These are phyloP conservation scores for Russula olivacea DNA, from an alignment of 768 basidiomycete species.

Conservation along the genomic window DNA sequence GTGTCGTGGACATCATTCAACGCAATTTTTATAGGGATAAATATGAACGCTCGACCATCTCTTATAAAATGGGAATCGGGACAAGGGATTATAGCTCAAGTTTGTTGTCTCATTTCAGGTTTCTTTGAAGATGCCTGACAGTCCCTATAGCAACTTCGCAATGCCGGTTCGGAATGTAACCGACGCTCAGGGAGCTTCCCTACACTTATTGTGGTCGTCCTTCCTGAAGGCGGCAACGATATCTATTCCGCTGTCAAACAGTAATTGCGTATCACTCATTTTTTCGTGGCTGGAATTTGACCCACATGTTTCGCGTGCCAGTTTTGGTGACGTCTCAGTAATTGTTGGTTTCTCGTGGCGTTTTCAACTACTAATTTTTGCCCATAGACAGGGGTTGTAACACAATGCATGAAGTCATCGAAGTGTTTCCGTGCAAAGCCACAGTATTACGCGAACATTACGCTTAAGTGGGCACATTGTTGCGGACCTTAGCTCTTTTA, in stretches of 20 bases:
- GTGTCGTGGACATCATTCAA: background rate
- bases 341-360: slow-evolving; percentile 21
- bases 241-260: slow-evolving; percentile 75
- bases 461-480: slow-evolving; percentile 53
- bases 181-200: slow-evolving; percentile 41
- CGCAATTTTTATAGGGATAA: slow-evolving; percentile 47
- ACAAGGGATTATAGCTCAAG: slow-evolving; percentile 43
- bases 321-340: slow-evolving; percentile 66
- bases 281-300: background rate
- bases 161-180: slow-evolving; percentile 44
- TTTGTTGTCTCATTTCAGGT: background rate
- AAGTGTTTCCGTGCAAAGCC: slow-evolving; percentile 64
- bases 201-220: slow-evolving; percentile 55
- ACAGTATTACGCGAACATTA: slow-evolving; percentile 79
- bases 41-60: slow-evolving; percentile 40
- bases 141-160: slow-evolving; percentile 41
- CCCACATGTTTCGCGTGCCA: slow-evolving; percentile 29
- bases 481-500: background rate
- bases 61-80: slow-evolving; percentile 51
- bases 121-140: background rate
- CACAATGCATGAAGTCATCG: slow-evolving; percentile 65
- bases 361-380: background rate
- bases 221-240: slow-evolving; percentile 71
- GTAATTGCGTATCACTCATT: slow-evolving; percentile 40
- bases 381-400: slow-evolving; percentile 61